phyloP scores from a whole-genome alignment of 2,329 filamentous ascomycete genomes.

The Epichloe typhina region DNA sequence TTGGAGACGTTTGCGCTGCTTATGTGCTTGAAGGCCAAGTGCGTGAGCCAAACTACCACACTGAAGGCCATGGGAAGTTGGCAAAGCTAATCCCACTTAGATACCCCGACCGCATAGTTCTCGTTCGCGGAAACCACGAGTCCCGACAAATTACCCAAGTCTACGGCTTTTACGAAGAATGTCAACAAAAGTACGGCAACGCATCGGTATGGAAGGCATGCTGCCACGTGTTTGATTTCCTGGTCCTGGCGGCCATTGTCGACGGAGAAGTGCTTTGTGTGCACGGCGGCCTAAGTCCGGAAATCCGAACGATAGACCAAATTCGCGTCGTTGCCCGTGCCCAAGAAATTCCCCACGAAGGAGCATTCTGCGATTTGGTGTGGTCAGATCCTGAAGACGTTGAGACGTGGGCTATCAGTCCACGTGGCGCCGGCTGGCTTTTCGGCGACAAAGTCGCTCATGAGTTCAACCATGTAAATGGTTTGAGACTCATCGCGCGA shows the following conservation, averaged over 20 bases:
- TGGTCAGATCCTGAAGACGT: slow-evolving; percentile 98
- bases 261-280: slow-evolving; percentile 98
- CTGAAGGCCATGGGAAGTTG: not conserved
- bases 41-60: slow-evolving; percentile 10
- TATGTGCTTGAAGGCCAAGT: slow-evolving; percentile 79
- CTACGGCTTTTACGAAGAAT: slow-evolving; percentile 98
- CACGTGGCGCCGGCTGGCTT: slow-evolving; percentile 90
- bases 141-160: slow-evolving; percentile 96
- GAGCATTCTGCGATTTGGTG: slow-evolving; percentile 93
- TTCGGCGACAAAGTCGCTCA: slow-evolving; percentile 96
- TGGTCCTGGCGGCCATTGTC: slow-evolving; percentile 92
- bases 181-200: slow-evolving; percentile 94
- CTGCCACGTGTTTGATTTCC: slow-evolving; percentile 97
- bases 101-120: slow-evolving; percentile 88
- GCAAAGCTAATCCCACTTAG: slow-evolving; percentile 27
- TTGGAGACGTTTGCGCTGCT: slow-evolving; percentile 95
- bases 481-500: slow-evolving; percentile 85
- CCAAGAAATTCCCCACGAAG: slow-evolving; percentile 95
- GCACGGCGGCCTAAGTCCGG: slow-evolving; percentile 78
- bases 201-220: slow-evolving; percentile 99
- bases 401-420: slow-evolving; percentile 91
- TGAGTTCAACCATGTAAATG: slow-evolving; percentile 96
- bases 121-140: slow-evolving; percentile 96
- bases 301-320: slow-evolving; percentile 95
- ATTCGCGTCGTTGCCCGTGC: slow-evolving; percentile 98